Percentiles rank a stretch among this genome's conserved stretches.
Conservation (phyloP, 805 yeast species). For the Metschnikowia henanensis region DNA sequence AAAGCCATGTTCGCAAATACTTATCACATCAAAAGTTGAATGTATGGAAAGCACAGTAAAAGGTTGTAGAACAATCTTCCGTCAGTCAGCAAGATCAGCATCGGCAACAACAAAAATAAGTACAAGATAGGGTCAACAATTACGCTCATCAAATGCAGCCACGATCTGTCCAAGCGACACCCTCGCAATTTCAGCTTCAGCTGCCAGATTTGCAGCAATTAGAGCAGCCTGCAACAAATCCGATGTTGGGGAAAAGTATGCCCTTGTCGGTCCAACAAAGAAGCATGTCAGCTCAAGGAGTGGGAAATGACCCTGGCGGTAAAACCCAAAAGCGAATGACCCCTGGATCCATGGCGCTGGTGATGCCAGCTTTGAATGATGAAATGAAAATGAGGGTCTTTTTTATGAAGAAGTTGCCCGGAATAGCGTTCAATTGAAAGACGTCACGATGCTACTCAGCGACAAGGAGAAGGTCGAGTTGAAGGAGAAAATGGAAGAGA, state of each 20-base stretch:
- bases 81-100: conserved; percentile 12
- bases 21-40: conserved; percentile 39
- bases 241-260: conserved; percentile 2
- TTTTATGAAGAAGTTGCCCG: conserved; percentile 69
- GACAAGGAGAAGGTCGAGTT: conserved; percentile 65
- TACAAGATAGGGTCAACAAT: no score
- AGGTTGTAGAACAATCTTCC: conserved; percentile 11
- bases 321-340: conserved; percentile 1
- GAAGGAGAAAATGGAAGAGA: conserved; percentile 50
- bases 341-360: conserved; percentile 7
- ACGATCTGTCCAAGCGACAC: conserved; percentile 12
- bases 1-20: conserved; percentile 38
- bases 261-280: conserved; percentile 4
- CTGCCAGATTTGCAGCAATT: conserved; percentile 13
- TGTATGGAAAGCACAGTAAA: conserved; percentile 27
- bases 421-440: conserved; percentile 64
- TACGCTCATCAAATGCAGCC: conserved; percentile 14
- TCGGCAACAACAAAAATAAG: conserved; percentile 5
- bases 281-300: conserved; percentile 2
- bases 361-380: conserved; percentile 46
- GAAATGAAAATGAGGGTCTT: conserved; percentile 61
- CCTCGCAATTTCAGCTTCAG: conserved; percentile 13
- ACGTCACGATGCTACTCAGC: conserved; percentile 59
- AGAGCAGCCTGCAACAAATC: conserved; percentile 5
- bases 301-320: background rate